Conservation (phyloP, 331 rosid genomes). For the Rosa hybrid region DNA sequence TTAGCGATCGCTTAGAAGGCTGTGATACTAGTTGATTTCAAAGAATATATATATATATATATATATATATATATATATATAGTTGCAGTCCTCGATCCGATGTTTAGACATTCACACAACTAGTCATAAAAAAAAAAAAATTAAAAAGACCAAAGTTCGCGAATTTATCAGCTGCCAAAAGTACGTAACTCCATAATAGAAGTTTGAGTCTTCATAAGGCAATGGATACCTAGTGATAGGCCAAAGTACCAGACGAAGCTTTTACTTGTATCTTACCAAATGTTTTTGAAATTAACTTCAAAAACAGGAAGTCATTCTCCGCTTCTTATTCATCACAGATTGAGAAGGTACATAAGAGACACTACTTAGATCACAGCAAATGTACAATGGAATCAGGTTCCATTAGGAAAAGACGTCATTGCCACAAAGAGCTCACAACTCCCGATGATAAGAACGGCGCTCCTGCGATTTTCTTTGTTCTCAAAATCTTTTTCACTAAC, state of each 20-base stretch:
- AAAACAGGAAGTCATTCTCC: slow-evolving; percentile 9
- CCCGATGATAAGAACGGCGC: slow-evolving; percentile 44
- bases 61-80: no score
- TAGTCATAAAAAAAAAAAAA: no score
- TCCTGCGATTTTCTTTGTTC: slow-evolving; percentile 58
- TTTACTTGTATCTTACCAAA: neutral
- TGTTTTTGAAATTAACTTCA: neutral
- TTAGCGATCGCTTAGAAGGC: no score
- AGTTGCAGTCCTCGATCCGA: no score
- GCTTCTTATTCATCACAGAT: slow-evolving; percentile 18
- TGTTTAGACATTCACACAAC: no score
- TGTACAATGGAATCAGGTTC: slow-evolving; percentile 26
- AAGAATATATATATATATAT: no score
- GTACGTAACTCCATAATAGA: no score
- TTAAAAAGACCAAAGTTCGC: no score
- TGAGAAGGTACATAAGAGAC: neutral
- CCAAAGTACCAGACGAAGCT: neutral
- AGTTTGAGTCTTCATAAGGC: neutral
- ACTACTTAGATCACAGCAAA: slow-evolving; percentile 10
- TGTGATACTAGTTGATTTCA: no score
- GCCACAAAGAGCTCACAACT: slow-evolving; percentile 14
- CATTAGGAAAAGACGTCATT: slow-evolving; percentile 18
- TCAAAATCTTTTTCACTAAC: slow-evolving; percentile 67
- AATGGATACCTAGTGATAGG: neutral
- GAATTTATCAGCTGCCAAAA: no score